Evolutionary conservation across 192 early-diverging fungal genomes (phyloP), one percentile per base, ranked within the genome.

Genomic region (Linnemannia hyalina): DNA sequence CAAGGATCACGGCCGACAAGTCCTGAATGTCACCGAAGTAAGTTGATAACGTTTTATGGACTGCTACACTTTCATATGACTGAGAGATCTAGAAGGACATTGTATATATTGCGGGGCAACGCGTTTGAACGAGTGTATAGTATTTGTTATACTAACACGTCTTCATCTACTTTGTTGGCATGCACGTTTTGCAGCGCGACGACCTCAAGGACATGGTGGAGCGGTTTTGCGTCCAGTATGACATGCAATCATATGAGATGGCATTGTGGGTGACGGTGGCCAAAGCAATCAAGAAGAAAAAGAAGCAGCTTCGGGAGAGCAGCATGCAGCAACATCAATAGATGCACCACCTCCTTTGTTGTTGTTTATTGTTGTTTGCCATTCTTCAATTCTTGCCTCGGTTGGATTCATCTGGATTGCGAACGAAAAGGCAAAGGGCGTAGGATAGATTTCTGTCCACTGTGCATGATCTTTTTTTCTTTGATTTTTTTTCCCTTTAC

Each of bases 201-300:
- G 65, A 81, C 22, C 40, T 86, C 55, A 72, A 78, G 65, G 36
- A 23, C 11, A 13, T 70, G 15, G 79, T 86, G 35, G 79, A 80
- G n/a, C 38, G 65, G 7, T 86, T 86, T 71, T 86, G 84, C n/a
- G 7, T 32, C 41, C 49, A 63, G 35, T 86, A 74, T n/a, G 26
- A 70, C 4, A 86, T 86, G 84, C 54, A 74, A 13, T 47, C n/a
- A 23, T 86, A 78, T 47, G 78, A 78, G 75, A 86, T 81, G 84
- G 84, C 84, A 0, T 6, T 86, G 8, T 86, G 68, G 70, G 79
- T 81, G 4, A 80, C 76, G 3, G 49, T 78, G 2, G 84, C 83
- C 7, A 69, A 63, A 4, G 83, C 83, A 0, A 52, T 85, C 69
- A 80, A 76, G 42, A 74, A 83, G 26, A 73, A 49, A n/a, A 78